Evolutionary conservation across 371 early-diverging fungal genomes (phyloP), one percentile per base, ranked within the genome.

Genomic region (Lichtheimia corymbifera): DNA sequence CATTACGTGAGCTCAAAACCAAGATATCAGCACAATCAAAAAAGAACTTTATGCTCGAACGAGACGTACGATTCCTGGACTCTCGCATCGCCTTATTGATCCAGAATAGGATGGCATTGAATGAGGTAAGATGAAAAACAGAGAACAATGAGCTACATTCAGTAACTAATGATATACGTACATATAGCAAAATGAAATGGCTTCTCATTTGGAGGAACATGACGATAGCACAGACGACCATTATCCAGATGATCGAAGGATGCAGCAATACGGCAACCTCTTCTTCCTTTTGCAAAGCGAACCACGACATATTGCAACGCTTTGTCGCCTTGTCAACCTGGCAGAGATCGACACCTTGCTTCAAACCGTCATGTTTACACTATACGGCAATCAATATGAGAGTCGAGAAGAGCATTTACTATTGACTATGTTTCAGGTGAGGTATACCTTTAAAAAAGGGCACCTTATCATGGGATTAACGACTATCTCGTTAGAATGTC

Each of bases 321-420:
- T 97, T 28, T 86, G 92, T 43, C 87, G 94, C 15, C 69, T 92
- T 1, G 93, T 96, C 25, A 91, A 87, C 44, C 74, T 95, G 25
- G 75, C 91, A 40, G 95, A 97, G 72, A 95, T 97, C 47, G 97
- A 97, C 67, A 91, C 94, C 0, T 77, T 97, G 58, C 71, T 97
- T 49, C 96, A 96, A 69, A 94, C 94, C 0, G 94, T 97, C 65
- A 96, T 96, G 96, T 96, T 96, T 67, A 94, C 97, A 0, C 68
- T 97, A 35, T 97, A 93, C 64, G 96, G 96, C 53, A 95, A 96
- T 73, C 97, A 97, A 72, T 96, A 95, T 70, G 97, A 97, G 68
- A 86, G 91, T 40, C 87, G 96, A 41, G 97, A 97, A 83, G 97
- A 97, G 71, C 93, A 94, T 74, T 76, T 97, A 27, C 74, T 97